Conservation (phyloP, 495 filamentous ascomycete genomes). For the Hypoxylon crocopeplum region DNA sequence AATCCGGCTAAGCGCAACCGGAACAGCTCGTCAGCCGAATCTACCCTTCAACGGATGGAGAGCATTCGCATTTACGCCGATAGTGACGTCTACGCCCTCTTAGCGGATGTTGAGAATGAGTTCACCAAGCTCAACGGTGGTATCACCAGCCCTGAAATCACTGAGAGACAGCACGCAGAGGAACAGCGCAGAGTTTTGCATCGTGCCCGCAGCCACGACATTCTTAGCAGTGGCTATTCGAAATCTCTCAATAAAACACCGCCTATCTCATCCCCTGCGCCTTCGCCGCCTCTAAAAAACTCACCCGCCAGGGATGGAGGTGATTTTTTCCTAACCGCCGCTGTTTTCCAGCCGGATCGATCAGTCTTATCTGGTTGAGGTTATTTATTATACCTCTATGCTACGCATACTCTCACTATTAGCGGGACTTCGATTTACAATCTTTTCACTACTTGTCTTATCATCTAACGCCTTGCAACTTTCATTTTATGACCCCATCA, state of each 20-base stretch:
- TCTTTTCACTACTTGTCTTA: constrained; percentile 10
- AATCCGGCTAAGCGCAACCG: constrained; percentile 24
- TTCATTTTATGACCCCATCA: constrained; percentile 28
- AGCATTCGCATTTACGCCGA: constrained; percentile 74
- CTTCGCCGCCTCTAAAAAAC: constrained; percentile 39
- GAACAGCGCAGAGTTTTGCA: constrained; percentile 41
- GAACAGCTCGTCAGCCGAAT: constrained; percentile 30
- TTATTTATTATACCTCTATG: not conserved
- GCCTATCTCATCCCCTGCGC: constrained; percentile 36
- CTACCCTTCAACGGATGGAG: constrained; percentile 53
- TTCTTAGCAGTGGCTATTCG: constrained; percentile 40
- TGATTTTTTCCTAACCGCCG: constrained; percentile 52
- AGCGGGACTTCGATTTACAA: constrained; percentile 6
- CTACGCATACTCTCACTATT: not conserved
- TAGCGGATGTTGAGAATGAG: constrained; percentile 66
- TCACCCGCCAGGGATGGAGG: constrained; percentile 21
- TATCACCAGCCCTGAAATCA: constrained; percentile 22
- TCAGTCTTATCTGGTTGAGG: constrained; percentile 15
- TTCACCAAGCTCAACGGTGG: constrained; percentile 59
- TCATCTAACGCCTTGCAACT: constrained; percentile 21
- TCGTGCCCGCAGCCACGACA: constrained; percentile 50
- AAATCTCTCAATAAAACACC: constrained; percentile 28
- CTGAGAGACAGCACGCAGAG: constrained; percentile 16
- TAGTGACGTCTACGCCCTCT: constrained; percentile 65
- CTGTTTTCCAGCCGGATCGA: constrained; percentile 49